Evolutionary conservation across 495 filamentous ascomycete species (phyloP).

Genomic region (Monascus purpureus): DNA sequence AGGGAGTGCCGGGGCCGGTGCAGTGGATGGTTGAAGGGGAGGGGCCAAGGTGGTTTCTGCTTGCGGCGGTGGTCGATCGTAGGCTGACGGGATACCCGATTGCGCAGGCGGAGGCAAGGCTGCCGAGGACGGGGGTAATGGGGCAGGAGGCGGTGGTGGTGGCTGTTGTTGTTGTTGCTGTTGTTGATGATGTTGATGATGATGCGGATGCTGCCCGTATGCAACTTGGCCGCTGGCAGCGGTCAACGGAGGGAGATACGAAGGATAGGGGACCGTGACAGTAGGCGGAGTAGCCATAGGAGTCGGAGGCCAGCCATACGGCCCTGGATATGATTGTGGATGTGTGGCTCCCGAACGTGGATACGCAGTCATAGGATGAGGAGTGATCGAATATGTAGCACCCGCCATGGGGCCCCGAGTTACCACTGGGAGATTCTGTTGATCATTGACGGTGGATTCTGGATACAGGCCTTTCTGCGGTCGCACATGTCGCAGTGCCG

Average conservation of each 20-base stretch:
- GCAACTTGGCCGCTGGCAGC: slow-evolving; percentile 15
- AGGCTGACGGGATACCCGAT: slow-evolving; percentile 5
- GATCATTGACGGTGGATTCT: slow-evolving; percentile 87
- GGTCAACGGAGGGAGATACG: slow-evolving; percentile 24
- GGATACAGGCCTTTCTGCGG: slow-evolving; percentile 91
- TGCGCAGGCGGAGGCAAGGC: slow-evolving; percentile 5
- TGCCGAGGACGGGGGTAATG: no score
- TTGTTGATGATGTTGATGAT: slow-evolving; percentile 13
- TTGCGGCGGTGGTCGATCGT: slow-evolving; percentile 21
- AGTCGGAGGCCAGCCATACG: slow-evolving; percentile 54
- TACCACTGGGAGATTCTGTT: slow-evolving; percentile 50
- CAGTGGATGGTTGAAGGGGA: slow-evolving; percentile 9
- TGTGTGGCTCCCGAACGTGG: slow-evolving; percentile 30
- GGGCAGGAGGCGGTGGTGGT: slow-evolving; percentile 14
- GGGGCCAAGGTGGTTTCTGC: slow-evolving; percentile 15
- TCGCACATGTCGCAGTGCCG: slow-evolving; percentile 65
- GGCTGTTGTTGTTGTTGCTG: slow-evolving; percentile 8
- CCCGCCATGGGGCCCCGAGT: slow-evolving; percentile 49
- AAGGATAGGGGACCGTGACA: slow-evolving; percentile 22
- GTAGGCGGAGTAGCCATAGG: slow-evolving; percentile 34
- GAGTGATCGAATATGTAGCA: slow-evolving; percentile 35
- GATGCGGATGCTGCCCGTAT: slow-evolving; percentile 16
- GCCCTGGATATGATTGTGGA: slow-evolving; percentile 30
- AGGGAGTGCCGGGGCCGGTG: slow-evolving; percentile 9
- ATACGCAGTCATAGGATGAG: slow-evolving; percentile 37